Percentiles rank a stretch among this genome's conserved stretches.
Conservation (phyloP, 805 yeast genomes). For the Komagataella populi region DNA sequence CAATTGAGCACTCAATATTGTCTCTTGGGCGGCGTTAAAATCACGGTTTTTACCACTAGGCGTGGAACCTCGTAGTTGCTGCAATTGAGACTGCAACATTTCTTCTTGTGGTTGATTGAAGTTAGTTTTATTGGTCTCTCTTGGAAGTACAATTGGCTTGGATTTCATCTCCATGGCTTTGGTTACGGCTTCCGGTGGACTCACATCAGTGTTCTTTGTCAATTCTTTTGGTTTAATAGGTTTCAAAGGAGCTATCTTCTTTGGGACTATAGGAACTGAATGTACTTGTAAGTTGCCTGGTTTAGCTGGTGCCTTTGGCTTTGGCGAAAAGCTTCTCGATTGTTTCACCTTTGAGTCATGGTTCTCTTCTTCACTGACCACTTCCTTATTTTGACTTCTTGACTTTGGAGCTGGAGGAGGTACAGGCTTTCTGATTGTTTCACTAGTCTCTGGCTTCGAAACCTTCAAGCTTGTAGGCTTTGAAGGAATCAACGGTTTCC, state of each 20-base stretch:
- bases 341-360: too few relatives aligned
- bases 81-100: conserved; percentile 3
- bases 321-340: background rate
- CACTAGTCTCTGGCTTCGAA: background rate
- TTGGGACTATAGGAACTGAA: background rate
- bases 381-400: conserved; percentile 1
- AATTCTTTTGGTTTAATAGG: conserved; percentile 8
- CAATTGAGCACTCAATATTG: background rate
- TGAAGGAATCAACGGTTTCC: background rate
- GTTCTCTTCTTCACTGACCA: background rate
- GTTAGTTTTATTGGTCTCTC: background rate
- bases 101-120: conserved; percentile 3
- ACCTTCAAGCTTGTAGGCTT: background rate
- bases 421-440: background rate
- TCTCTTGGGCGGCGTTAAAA: background rate
- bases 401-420: conserved; percentile 1
- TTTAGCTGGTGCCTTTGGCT: background rate
- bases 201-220: conserved; percentile 6
- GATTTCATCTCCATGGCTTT: conserved; percentile 7
- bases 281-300: background rate
- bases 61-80: background rate
- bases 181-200: conserved; percentile 16
- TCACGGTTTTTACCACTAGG: background rate
- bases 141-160: background rate
- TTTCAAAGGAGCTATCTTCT: background rate